Conservation (phyloP, 78 protist species). For the Monosiga brevicollis region DNA sequence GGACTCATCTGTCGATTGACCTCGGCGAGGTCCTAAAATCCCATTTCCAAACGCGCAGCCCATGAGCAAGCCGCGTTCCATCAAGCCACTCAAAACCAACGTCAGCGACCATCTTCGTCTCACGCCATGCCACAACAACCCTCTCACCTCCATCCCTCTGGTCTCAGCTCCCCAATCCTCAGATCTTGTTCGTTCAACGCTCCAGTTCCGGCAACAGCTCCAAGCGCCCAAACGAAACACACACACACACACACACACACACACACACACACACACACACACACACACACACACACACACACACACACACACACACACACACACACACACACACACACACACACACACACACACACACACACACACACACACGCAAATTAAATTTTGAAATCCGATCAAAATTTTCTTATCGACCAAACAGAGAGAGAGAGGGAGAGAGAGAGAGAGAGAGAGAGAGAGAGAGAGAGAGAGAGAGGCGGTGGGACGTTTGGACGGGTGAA, state of each 20-base stretch:
- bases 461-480: no score
- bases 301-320: neutral
- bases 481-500: no score
- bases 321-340: neutral
- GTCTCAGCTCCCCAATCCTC: no score
- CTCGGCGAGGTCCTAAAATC: no score
- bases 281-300: neutral
- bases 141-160: neutral
- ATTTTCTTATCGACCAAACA: no score
- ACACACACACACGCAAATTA: neutral
- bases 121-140: neutral
- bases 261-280: neutral
- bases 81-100: neutral
- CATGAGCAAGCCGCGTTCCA: no score
- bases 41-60: no score
- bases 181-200: no score
- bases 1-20: no score
- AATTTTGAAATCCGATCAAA: no score
- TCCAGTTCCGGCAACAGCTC: neutral
- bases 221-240: neutral
- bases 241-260: neutral
- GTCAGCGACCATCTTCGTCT: neutral
- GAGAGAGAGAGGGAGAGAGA: no score
- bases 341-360: neutral
- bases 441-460: no score